Conservation (phyloP, 371 early-diverging fungal species). For the Rhizopus stolonifer region DNA sequence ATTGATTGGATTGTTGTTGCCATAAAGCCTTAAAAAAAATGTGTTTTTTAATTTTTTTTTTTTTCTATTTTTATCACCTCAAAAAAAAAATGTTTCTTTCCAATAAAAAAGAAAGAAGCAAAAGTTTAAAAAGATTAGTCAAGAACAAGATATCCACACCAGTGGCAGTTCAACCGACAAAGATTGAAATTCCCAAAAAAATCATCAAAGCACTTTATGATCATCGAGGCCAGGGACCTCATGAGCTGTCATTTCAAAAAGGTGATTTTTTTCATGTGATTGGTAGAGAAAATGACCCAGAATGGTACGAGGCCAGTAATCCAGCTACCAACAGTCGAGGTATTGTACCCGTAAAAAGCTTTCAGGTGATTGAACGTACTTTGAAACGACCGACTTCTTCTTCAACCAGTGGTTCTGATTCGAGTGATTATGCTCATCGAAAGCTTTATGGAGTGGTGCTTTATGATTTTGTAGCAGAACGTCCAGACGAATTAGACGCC, state of each 20-base stretch:
- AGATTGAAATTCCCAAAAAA: constrained; percentile 64
- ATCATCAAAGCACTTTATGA: constrained; percentile 81
- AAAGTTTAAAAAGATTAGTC: constrained; percentile 33
- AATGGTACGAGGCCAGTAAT: constrained; percentile 85
- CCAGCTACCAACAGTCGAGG: constrained; percentile 79
- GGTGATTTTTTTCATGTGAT: constrained; percentile 93
- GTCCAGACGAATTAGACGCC: constrained; percentile 76
- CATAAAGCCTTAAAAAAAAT: neutral
- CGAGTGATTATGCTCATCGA: constrained; percentile 29
- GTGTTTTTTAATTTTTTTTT: neutral
- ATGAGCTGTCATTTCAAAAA: constrained; percentile 76
- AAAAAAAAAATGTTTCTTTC: constrained; percentile 27
- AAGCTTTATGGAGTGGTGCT: constrained; percentile 71
- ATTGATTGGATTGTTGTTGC: no score
- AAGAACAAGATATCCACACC: constrained; percentile 52
- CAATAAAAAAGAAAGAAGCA: constrained; percentile 40
- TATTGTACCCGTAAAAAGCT: constrained; percentile 77
- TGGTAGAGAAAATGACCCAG: constrained; percentile 70
- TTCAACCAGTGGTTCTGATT: constrained; percentile 15
- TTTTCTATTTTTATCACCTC: neutral
- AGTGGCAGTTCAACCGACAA: constrained; percentile 20
- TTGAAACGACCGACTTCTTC: constrained; percentile 18
- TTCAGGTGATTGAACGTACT: constrained; percentile 73
- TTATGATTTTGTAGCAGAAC: constrained; percentile 77
- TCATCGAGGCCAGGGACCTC: constrained; percentile 62